Base-by-base conservation (phyloP, 495 filamentous ascomycete species). In the Cercophora samala region DNA sequence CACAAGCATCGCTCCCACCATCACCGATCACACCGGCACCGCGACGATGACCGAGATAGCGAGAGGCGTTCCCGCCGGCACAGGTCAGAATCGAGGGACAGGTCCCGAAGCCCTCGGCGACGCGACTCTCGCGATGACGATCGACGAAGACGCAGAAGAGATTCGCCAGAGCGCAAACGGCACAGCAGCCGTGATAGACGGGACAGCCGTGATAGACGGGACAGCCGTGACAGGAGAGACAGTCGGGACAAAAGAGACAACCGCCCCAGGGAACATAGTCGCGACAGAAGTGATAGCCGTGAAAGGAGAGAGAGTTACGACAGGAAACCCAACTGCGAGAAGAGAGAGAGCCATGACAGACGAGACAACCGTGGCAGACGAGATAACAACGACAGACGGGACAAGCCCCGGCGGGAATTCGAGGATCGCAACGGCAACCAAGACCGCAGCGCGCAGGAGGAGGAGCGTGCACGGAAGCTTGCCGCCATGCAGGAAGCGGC, bases 401-500 rank as follows among this genome's bases (percentile, higher is more conserved):
- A 70, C 59, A 69, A 72, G 2, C 72, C 69, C 8, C 74, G 66
- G 1, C 70, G 72, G 23, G 73, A 76, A 26, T 71, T 79, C 62
- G 71, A 74, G 5, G 64, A 70, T 42, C 68, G 61, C 19, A 46
- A 13, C 13, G 65, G 22, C 53, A 24, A 58, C 58, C 60, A 62
- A 68, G 63, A 65, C 42, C 19, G 63, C 25, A 42, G 46, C 18
- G 25, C 37, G 17, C 15, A 65, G 56, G 58, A 64, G 5, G 68
- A 82, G 18, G 87, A 90, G 66, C 85, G 85, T 3, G 85, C 84
- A 8, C 80, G 83, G 21, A 94, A 91, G 72, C 81, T 98, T 4
- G 92, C 90, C 19, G 90, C 89, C 42, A 99, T 99, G 95, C 91
- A 93, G 72, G 84, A 85, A 24, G 91, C 91, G 63, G 95, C 95